Conservation (phyloP, 768 basidiomycete genomes). For the Podaxis sp. region DNA sequence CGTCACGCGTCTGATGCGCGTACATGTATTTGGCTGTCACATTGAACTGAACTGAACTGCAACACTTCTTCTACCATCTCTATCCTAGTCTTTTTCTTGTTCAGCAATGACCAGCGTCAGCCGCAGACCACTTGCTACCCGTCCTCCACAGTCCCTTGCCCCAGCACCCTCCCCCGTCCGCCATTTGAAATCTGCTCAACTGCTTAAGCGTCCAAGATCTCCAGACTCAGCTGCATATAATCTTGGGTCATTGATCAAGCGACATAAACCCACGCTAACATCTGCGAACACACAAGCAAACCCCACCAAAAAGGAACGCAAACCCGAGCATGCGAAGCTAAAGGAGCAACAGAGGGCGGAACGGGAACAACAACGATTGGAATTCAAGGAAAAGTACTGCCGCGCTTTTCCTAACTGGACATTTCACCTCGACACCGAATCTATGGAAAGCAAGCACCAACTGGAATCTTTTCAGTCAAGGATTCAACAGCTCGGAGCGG, state of each 20-base stretch:
- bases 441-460: conserved; percentile 35
- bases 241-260: conserved; percentile 2
- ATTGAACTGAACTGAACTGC: conserved; percentile 4
- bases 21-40: conserved; percentile 7
- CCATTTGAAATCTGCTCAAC: conserved; percentile 28
- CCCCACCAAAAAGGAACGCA: background rate
- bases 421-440: conserved; percentile 78
- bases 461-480: conserved; percentile 45
- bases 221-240: conserved; percentile 1
- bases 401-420: conserved; percentile 79
- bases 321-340: conserved; percentile 9
- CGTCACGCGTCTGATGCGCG: conserved; percentile 12
- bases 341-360: conserved; percentile 37
- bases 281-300: conserved; percentile 33
- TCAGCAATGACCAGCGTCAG: conserved; percentile 40
- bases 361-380: conserved; percentile 52
- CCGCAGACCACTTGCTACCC: conserved; percentile 46
- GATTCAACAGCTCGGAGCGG: conserved; percentile 70
- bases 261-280: background rate
- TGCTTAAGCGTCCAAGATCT: conserved; percentile 12
- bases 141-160: conserved; percentile 26
- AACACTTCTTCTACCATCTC: background rate
- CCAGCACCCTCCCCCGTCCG: conserved; percentile 27
- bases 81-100: conserved; percentile 20
- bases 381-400: conserved; percentile 82